These are phyloP conservation scores for Mycena kentingensis DNA, from an alignment of 768 basidiomycete genomes.

Conservation along the genomic window DNA sequence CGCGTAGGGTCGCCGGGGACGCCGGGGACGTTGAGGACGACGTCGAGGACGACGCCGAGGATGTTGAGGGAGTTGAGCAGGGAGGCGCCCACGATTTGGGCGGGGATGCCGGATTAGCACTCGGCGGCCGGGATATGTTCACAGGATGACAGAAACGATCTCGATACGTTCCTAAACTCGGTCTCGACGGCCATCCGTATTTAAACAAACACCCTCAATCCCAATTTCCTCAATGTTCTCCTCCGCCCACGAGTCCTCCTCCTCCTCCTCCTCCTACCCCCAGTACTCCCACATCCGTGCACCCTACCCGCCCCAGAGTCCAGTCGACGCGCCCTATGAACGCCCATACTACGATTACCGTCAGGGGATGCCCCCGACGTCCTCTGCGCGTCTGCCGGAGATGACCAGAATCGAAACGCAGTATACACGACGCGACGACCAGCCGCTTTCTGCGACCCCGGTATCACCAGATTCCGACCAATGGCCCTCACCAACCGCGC, in stretches of 20 bases:
- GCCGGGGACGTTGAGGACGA: not conserved
- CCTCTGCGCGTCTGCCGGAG: conserved; percentile 10
- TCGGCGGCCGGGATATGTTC: too few species aligned
- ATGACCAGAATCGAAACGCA: conserved; percentile 20
- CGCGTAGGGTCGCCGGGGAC: too few species aligned
- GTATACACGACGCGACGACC: conserved; percentile 16
- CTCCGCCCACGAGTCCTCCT: not conserved
- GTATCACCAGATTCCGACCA: conserved; percentile 18
- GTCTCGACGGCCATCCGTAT: not conserved
- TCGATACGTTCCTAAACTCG: not conserved
- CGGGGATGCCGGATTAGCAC: too few species aligned
- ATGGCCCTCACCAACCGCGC: conserved; percentile 17
- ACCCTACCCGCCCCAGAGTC: not conserved
- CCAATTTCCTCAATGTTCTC: not conserved
- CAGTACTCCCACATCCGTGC: not conserved
- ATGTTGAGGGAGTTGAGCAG: not conserved
- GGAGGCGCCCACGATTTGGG: not conserved
- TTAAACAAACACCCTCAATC: not conserved
- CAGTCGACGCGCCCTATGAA: not conserved
- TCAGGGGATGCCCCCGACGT: conserved; percentile 4
- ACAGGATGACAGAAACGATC: too few species aligned
- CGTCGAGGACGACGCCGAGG: not conserved
- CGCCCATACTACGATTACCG: conserved; percentile 13
- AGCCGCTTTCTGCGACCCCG: conserved; percentile 15
- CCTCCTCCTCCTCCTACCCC: not conserved